A percentile compares a stretch with the other conserved stretches of the same genome.
Conservation (phyloP, 2,329 filamentous ascomycete species). For the Fusarium humuli region DNA sequence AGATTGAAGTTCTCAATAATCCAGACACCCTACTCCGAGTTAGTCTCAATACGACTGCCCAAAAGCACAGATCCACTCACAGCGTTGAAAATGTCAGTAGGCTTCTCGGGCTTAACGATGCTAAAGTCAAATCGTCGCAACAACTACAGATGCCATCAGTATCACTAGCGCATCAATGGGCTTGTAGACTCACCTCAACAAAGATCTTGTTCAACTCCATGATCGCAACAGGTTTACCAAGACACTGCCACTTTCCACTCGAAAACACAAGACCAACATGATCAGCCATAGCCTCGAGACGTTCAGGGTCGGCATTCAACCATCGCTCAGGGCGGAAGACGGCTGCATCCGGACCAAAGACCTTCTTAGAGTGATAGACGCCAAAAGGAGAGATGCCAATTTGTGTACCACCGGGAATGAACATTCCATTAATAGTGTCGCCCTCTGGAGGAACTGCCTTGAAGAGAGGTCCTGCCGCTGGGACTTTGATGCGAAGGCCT, state of each 20-base stretch:
- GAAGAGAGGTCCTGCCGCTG: constrained; percentile 55
- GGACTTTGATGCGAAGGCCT: constrained; percentile 59
- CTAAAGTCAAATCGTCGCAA: constrained; percentile 31
- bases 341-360: constrained; percentile 52
- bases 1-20: constrained; percentile 27
- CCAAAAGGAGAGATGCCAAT: constrained; percentile 50
- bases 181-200: constrained; percentile 54
- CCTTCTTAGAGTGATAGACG: constrained; percentile 48
- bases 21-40: constrained; percentile 14
- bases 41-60: rapidly evolving
- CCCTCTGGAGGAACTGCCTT: constrained; percentile 46
- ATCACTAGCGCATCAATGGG: too few species aligned
- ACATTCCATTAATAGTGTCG: constrained; percentile 54
- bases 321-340: constrained; percentile 53
- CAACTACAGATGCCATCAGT: too few species aligned
- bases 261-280: constrained; percentile 54
- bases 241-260: constrained; percentile 54
- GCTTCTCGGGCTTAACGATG: constrained; percentile 16
- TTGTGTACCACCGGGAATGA: constrained; percentile 48
- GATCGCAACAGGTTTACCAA: constrained; percentile 53
- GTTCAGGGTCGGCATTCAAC: constrained; percentile 51
- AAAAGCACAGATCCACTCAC: background rate
- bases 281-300: constrained; percentile 48
- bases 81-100: constrained; percentile 23
- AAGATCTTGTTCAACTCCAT: constrained; percentile 54